Evolutionary conservation across 1,284 basidiomycete species (phyloP).

Genomic region (Cystobasidiaceae sp.): DNA sequence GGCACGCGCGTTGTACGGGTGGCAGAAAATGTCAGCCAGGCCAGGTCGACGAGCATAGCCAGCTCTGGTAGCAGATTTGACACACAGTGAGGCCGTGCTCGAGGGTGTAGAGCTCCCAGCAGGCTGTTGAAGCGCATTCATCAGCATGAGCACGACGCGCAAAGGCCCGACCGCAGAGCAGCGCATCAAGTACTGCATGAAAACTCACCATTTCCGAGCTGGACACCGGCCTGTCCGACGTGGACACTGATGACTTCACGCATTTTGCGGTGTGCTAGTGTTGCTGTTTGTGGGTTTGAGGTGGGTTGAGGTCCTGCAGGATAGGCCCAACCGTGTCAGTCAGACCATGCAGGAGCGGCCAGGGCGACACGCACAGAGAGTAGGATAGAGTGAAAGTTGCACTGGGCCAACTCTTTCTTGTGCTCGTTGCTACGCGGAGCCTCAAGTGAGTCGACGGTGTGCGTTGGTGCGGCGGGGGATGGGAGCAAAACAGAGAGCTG

Average conservation of each 20-base stretch:
- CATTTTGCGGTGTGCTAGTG: neutral
- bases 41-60: neutral
- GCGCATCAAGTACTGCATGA: conserved; percentile 35
- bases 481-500: neutral
- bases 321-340: neutral
- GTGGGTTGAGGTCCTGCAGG: conserved; percentile 1
- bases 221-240: conserved; percentile 47
- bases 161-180: neutral
- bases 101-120: conserved; percentile 92
- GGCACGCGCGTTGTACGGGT: neutral
- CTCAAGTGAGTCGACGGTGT: conserved; percentile 10
- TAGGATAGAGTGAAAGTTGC: neutral
- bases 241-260: conserved; percentile 24
- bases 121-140: conserved; percentile 37
- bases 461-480: conserved; percentile 13
- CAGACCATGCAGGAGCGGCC: neutral
- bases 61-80: conserved; percentile 36
- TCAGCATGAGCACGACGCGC: conserved; percentile 2
- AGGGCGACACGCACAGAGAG: neutral
- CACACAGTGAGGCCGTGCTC: conserved; percentile 94
- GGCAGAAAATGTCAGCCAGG: neutral
- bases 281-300: neutral
- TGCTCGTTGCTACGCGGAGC: conserved; percentile 29
- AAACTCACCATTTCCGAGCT: conserved; percentile 86
- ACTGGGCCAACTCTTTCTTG: conserved; percentile 14